These are phyloP conservation scores for Salvia splendens DNA, from an alignment of 257 asterid genomes.

Conservation along the genomic window DNA sequence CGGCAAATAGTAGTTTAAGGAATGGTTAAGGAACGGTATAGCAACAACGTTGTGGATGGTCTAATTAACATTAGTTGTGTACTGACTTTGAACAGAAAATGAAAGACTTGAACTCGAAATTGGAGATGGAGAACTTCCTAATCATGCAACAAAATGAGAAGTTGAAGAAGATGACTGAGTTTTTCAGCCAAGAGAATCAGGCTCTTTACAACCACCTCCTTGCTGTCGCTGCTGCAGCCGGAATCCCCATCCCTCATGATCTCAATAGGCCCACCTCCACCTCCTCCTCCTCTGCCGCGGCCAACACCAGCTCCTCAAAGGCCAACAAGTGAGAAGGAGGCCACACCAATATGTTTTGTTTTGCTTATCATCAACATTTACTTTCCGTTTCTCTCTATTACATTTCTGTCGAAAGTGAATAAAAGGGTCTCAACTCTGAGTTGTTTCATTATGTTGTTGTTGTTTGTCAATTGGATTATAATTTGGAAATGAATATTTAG, in stretches of 20 bases:
- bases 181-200: slow-evolving; percentile 76
- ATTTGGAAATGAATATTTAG: not conserved
- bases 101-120: slow-evolving; percentile 78
- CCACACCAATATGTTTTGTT: not conserved
- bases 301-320: slow-evolving; percentile 48
- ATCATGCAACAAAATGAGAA: slow-evolving; percentile 43
- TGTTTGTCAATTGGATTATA: not conserved
- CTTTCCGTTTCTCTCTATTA: too few species aligned
- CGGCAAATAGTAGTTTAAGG: too few species aligned
- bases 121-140: slow-evolving; percentile 68
- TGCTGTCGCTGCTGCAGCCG: slow-evolving; percentile 29
- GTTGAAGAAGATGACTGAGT: slow-evolving; percentile 79
- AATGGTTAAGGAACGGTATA: not conserved
- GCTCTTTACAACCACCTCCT: slow-evolving; percentile 62
- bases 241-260: too few species aligned
- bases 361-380: too few species aligned
- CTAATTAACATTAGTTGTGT: too few species aligned
- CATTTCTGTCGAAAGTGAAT: too few species aligned
- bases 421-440: not conserved
- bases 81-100: slow-evolving; percentile 30
- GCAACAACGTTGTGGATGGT: too few species aligned
- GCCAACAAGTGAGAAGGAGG: slow-evolving; percentile 40
- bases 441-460: not conserved
- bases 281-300: too few species aligned
- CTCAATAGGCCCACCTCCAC: slow-evolving; percentile 25